Evolutionary conservation across 257 asterid species (phyloP).

Genomic region (Lithospermum erythrorhizon): DNA sequence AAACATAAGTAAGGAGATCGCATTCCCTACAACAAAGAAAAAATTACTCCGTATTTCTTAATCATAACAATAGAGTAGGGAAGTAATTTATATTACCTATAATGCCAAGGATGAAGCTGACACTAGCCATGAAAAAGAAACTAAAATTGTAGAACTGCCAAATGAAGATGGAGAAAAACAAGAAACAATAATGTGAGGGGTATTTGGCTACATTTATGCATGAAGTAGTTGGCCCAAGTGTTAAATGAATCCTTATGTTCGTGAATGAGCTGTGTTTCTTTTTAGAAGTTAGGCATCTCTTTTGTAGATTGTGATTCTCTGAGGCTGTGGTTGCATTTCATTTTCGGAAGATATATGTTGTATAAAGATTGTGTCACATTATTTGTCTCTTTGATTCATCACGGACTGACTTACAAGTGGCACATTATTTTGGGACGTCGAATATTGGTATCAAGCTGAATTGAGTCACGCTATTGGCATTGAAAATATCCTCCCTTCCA

Average conservation of each 20-base stretch:
- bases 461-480: too few species aligned
- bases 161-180: too few species aligned
- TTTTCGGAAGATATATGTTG: too few species aligned
- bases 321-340: too few species aligned
- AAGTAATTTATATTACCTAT: slow-evolving; percentile 17
- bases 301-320: background rate
- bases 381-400: too few species aligned
- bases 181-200: background rate
- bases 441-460: too few species aligned
- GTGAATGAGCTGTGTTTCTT: background rate
- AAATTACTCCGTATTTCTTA: too few species aligned
- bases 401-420: too few species aligned
- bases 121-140: slow-evolving; percentile 19
- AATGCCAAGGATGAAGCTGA: slow-evolving; percentile 38
- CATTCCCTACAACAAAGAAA: slow-evolving; percentile 10
- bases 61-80: background rate
- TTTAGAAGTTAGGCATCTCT: background rate
- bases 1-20: slow-evolving; percentile 12
- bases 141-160: background rate
- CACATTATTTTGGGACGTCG: too few species aligned
- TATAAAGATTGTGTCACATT: too few species aligned
- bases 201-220: background rate
- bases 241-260: too few species aligned
- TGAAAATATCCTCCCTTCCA: too few species aligned
- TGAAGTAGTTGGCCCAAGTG: background rate